Evolutionary conservation across 495 filamentous ascomycete genomes (phyloP), one percentile per base, ranked within the genome.

Genomic region (Aspergillus nanangensis): DNA sequence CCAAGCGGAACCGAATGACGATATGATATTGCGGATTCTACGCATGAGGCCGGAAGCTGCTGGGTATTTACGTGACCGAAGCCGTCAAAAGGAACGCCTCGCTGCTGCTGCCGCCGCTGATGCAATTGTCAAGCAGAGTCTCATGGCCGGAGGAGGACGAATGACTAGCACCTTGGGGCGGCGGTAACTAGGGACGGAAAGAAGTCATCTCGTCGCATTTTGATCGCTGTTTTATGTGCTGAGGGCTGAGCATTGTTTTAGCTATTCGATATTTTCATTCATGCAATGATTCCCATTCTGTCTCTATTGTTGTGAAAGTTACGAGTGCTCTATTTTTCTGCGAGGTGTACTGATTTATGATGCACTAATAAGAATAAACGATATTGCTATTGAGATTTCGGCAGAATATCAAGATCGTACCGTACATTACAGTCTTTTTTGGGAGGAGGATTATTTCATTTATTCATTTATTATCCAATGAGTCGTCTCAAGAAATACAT

Each of bases 41-140:
- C 81, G 93, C 38, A 99, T 99, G 93, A 75, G 93, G 38, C 90
- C 91, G 13, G 93, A 97, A 71, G 94, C 93, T n/a, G 80, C 82
- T 32, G 70, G 78, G 29, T 99, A 99, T 70, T 71, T 99, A 40
- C 86, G 84, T 44, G 91, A 97, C 64, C 73, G 93, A 17, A 91
- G 87, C 60, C 79, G 94, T 47, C 93, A 99, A 70, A 92, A 91
- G 70, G 93, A 97, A 70, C 73, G 92, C 54, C 78, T 96, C 56
- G 89, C 90, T 4, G 93, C 92, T 0, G 79, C 88, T 0, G 88
- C 89, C 1, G 91, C 92, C 0, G 94, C 94, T 4, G 91, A 95
- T 57, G 81, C 90, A 69, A 97, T 99, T 66, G 93, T 99, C 23
- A 77, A 83, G 56, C 90, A 96, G 68, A 97, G 93, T 67, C 77